Evolutionary conservation across 2,329 filamentous ascomycete genomes (phyloP), one percentile per base, ranked within the genome.

Genomic region (Ophiostoma australiae): DNA sequence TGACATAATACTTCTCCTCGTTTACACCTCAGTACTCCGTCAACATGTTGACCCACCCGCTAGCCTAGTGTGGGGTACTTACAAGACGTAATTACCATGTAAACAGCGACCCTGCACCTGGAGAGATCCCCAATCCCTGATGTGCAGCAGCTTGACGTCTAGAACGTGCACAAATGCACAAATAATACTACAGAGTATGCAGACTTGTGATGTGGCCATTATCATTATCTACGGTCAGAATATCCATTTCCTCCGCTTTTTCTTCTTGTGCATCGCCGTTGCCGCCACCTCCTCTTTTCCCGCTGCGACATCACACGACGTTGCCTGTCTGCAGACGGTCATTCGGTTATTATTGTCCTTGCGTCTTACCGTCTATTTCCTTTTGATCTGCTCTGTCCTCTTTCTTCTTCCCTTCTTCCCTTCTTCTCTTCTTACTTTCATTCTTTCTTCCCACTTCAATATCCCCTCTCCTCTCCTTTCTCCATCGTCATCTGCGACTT

Each of bases 241-340:
- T 15, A 27, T 27, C 2, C n/a, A 55, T 55, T 23, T 23, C n/a
- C 52, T 27, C 52, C 23, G 52, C 52, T 35, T 33, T 31, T 35
- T 65, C 52, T 35, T 33, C 61, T 35, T 65, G 31, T 37, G 61
- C 61, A 37, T 65, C 31, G 13, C 61, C 15, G 61, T 65, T 65
- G 31, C 61, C 61, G 33, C 61, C 61, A 10, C 61, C 61, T 65
- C 61, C 15, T 65, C 52, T 65, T 37, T 33, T 65, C 11, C 31
- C 61, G 31, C 13, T 37, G 61, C 61, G 61, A 65, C 61, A 65
- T 65, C 61, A 65, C 61, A 65, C 61, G 61, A 65, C 61, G 61
- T 37, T n/a, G 31, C 61, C 61, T 65, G 61, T 58, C 61, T 37
- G 31, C 63, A 73, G 44, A 20, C 48, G 5, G 48, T 52, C 20